Percentiles rank a stretch among this genome's conserved stretches.
Evolutionary conservation across 2,329 filamentous ascomycete genomes (phyloP).

Genomic region (Neurospora crassa): DNA sequence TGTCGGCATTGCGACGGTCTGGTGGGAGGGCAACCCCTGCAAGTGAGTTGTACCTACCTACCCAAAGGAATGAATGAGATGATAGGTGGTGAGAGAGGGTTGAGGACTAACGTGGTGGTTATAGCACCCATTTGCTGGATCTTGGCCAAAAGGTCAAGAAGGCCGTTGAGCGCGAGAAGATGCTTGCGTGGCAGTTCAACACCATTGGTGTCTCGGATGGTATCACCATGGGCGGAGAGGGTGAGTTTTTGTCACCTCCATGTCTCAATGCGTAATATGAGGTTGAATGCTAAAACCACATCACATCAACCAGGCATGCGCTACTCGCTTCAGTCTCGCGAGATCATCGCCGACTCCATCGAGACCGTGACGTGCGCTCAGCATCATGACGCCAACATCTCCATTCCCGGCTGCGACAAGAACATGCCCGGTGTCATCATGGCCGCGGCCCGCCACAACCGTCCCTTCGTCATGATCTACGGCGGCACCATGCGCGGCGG

Average conservation of each 20-base stretch:
- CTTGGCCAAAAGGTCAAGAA: conserved; percentile 82
- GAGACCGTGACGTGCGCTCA: conserved; percentile 90
- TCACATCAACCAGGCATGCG: conserved; percentile 66
- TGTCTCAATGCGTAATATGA: no score
- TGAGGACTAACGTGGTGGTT: conserved; percentile 1
- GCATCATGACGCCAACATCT: conserved; percentile 86
- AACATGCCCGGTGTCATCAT: conserved; percentile 94
- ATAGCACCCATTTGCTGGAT: conserved; percentile 49
- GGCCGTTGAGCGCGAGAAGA: conserved; percentile 67
- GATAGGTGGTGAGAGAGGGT: not conserved
- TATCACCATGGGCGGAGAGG: conserved; percentile 92
- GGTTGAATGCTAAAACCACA: conserved; percentile 7
- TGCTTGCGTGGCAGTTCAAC: conserved; percentile 93
- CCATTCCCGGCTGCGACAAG: conserved; percentile 92
- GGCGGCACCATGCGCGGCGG: conserved; percentile 85
- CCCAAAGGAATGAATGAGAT: not conserved
- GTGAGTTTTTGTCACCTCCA: conserved; percentile 31
- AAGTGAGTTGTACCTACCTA: conserved; percentile 55
- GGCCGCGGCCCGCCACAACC: conserved; percentile 83
- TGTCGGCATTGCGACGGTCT: conserved; percentile 82
- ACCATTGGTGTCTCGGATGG: conserved; percentile 82
- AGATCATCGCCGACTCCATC: conserved; percentile 90
- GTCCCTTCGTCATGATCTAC: conserved; percentile 92
- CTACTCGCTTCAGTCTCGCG: conserved; percentile 80
- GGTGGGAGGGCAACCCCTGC: conserved; percentile 98